These are phyloP conservation scores for Aspergillus neoniger DNA, from an alignment of 2,329 filamentous ascomycete species.

Conservation along the genomic window DNA sequence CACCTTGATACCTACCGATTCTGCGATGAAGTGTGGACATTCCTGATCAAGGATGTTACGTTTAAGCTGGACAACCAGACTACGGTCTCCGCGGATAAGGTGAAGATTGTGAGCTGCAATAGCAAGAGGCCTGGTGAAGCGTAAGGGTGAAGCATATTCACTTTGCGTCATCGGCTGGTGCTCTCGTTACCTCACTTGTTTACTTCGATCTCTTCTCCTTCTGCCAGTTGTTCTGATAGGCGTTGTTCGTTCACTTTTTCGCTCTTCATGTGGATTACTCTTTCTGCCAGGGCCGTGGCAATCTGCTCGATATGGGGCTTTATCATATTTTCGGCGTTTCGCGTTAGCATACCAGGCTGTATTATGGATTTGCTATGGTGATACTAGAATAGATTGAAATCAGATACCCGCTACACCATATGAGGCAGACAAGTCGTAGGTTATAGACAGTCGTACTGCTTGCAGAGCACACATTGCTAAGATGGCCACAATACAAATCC, in stretches of 20 bases:
- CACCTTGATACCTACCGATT: conserved; percentile 98
- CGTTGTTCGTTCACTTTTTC: conserved; percentile 13
- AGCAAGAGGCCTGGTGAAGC: conserved; percentile 73
- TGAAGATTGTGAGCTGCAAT: conserved; percentile 98
- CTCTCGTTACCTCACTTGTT: too few species aligned
- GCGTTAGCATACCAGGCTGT: not conserved
- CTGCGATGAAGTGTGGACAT: conserved; percentile 99
- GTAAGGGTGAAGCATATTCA: conserved; percentile 16
- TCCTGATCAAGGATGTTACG: conserved; percentile 97
- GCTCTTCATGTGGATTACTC: not conserved
- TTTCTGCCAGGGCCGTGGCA: not conserved
- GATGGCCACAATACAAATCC: too few species aligned
- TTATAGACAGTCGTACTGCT: not conserved
- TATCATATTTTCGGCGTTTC: conserved; percentile 14
- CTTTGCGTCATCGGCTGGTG: not conserved
- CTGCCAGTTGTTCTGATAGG: conserved; percentile 4
- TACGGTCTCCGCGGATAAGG: conserved; percentile 78
- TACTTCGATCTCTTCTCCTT: not conserved
- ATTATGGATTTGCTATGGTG: not conserved
- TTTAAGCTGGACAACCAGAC: conserved; percentile 92
- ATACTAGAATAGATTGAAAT: not conserved
- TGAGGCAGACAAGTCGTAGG: too few species aligned
- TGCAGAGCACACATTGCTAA: too few species aligned
- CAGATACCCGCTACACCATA: conserved; percentile 4
- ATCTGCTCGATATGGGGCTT: not conserved